Base-by-base conservation (phyloP, 2,329 filamentous ascomycete genomes). In the Aspergillus persii region DNA sequence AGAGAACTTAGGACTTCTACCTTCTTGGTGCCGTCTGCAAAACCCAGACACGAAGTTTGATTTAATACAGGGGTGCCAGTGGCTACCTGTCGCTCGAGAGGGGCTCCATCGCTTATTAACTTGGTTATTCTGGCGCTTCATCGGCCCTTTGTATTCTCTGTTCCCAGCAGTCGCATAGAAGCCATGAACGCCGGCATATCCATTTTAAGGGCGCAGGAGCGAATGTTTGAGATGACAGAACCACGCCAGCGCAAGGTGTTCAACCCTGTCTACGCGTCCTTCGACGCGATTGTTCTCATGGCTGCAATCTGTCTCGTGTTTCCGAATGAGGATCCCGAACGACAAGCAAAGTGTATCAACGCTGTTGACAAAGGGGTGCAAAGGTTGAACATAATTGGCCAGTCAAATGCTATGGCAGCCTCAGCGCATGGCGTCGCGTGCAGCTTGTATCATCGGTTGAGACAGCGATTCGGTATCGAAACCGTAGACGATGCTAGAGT, bases 271-370 rank as follows among this genome's bases (percentile, higher is more conserved):
- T 67, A 64, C 44, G 60, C 65, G 15, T 63, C 62, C 36, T 66
- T 67, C 26, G 63, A 67, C 57, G 63, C 65, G 3, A 59, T 66
- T 54, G 62, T 66, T 29, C 55, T 67, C 26, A 51, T 64, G 48
- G 36, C 59, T 30, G 62, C 62, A 36, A 33, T 59, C 36, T 63
- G 39, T 23, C 26, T 62, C 2, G 31, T 54, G 1, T 66, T 63
- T 53, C 61, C 62, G 18, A 48, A 49, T 15, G 39, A 57, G 46
- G 36, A 61, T 46, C 1, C 12, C 12, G 56, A 58, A 56, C 9
- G 8, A 48, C 54, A n/a, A 26, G 3, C 8, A 51, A 56, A 62
- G 26, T 61, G 49, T 55, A 46, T 61, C 3, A 1, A 57, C 4
- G 54, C 33, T 41, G 26, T 65, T 50, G 57, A 62, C 54, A 54